Evolutionary conservation across 345 rosid genomes (phyloP).

Genomic region (Diplotaxis tenuifolia): DNA sequence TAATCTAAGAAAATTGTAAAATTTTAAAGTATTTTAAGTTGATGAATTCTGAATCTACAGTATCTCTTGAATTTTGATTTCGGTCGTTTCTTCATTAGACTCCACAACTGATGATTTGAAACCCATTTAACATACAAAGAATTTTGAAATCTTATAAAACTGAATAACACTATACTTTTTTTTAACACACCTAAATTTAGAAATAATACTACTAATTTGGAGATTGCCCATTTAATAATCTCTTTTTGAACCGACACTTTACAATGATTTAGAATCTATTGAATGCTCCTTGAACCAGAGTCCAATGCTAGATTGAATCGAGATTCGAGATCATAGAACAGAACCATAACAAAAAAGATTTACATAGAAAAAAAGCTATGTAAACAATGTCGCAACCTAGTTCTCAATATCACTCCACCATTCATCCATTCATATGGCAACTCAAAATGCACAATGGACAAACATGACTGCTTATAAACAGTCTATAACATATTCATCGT

Average conservation of each 20-base stretch:
- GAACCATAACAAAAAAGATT: background rate
- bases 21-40: no score
- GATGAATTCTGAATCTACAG: no score
- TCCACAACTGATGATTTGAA: no score
- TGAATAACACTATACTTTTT: no score
- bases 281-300: background rate
- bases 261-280: background rate
- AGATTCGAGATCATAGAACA: no score
- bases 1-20: no score
- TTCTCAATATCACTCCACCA: background rate
- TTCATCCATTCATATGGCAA: background rate
- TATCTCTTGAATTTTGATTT: no score
- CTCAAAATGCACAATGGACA: background rate
- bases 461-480: background rate
- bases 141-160: no score
- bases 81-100: no score
- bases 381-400: background rate
- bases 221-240: background rate
- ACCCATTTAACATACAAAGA: no score
- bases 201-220: no score
- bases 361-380: background rate
- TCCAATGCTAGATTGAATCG: background rate
- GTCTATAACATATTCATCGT: background rate
- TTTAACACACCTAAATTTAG: rapidly evolving
- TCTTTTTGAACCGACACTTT: background rate